Conservation (phyloP, 225 moss, liverwort and hornwort species). For the Pseudoscleropodium purum region DNA sequence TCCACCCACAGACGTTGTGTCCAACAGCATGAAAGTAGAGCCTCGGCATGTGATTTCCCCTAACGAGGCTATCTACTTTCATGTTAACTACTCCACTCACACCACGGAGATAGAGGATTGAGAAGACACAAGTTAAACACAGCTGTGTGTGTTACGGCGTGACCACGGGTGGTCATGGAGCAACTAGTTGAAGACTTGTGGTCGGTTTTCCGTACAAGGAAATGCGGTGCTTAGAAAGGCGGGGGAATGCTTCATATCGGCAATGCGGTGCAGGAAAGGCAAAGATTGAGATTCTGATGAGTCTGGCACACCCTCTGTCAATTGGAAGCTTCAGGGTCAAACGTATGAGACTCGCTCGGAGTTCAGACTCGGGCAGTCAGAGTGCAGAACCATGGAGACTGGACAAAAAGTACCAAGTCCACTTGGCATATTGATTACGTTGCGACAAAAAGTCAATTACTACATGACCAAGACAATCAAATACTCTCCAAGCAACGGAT, state of each 20-base stretch:
- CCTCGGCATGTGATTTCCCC: neutral
- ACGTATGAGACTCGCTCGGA: neutral
- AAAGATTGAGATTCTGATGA: neutral
- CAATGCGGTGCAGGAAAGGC: neutral
- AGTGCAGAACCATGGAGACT: neutral
- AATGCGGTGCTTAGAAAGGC: neutral
- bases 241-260: neutral
- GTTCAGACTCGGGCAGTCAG: neutral
- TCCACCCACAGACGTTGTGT: neutral
- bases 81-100: neutral
- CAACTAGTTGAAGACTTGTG: neutral
- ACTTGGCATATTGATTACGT: conserved; percentile 4
- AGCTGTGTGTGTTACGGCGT: neutral
- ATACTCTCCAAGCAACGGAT: neutral
- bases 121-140: neutral
- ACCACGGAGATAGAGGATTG: neutral
- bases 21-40: neutral
- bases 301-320: conserved; percentile 1
- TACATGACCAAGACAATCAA: conserved; percentile 9
- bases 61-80: neutral
- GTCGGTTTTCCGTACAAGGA: neutral
- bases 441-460: conserved; percentile 19
- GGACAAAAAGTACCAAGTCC: conserved; percentile 11
- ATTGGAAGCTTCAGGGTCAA: conserved; percentile 26
- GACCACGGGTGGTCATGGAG: neutral